Base-by-base conservation (phyloP, 1,284 basidiomycete genomes). In the Pholiota adiposa region DNA sequence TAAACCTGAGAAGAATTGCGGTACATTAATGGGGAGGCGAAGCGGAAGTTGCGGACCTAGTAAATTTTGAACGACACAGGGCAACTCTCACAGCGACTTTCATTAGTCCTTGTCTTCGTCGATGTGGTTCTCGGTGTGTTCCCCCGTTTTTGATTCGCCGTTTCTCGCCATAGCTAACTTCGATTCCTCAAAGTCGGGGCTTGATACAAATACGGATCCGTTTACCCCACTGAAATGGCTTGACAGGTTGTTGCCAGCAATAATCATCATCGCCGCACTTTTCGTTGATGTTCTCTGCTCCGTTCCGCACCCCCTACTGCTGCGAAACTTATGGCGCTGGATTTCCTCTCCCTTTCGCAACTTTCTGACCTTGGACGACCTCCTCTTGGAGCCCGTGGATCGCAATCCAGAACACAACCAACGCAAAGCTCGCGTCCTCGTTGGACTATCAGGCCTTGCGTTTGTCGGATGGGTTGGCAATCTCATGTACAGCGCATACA, bases 321-420 rank as follows among this genome's bases (percentile, higher is more conserved):
- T 81, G 11, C 68, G 64, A 50, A 64, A 58, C 27, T 29, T 68
- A 46, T 72, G 73, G 60, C 65, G 58, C 43, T 63, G 54, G n/a
- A 51, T 82, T 40, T 70, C 70, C 40, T 70, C 74, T 33, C 84
- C 84, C 1, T 85, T 86, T 66, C 71, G 70, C 19, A 80, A 82
- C 69, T 87, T 87, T 65, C 68, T 88, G 56, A 73, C 75, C 7
- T 68, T 82, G 4, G 77, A 83, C 52, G 85, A 87, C 70, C 72
- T 87, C 18, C 34, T 56, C 27, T 74, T 76, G 38, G 81, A 79
- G 51, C 71, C 77, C 8, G 68, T 72, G 21, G 68, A 73, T 41
- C 61, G 66, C 43, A 63, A 72, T 27, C 60, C 57, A 21, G 59
- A 59, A 51, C 41, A 54, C 40, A 62, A 64, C 9, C 53, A 59